Conservation (phyloP, 164 flowering plant genomes). For the Euptelea pleiosperma region DNA sequence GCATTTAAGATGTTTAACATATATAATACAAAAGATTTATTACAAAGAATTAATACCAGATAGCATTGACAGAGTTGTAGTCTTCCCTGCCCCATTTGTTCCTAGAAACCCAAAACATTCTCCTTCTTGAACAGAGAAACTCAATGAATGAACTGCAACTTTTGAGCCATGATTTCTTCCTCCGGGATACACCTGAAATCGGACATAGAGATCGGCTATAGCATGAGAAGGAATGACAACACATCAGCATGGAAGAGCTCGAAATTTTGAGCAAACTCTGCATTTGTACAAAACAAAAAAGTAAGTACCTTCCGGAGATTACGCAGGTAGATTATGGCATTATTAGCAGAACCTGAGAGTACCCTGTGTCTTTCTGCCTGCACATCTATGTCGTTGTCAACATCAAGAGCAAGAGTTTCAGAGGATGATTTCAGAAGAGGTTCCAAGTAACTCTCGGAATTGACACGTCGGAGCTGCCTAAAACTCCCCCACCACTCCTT, state of each 20-base stretch:
- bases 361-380: conserved; percentile 74
- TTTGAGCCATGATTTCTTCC: conserved; percentile 43
- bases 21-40: neutral
- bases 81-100: conserved; percentile 98
- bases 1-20: neutral
- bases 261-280: neutral
- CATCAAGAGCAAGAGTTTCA: conserved; percentile 28
- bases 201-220: conserved; percentile 1
- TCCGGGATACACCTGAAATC: conserved; percentile 78
- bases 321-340: conserved; percentile 63
- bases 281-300: neutral
- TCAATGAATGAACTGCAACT: conserved; percentile 84
- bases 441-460: conserved; percentile 36
- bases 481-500: conserved; percentile 41
- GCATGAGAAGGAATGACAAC: neutral
- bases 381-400: conserved; percentile 87
- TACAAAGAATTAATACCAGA: conserved; percentile 45
- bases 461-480: conserved; percentile 4
- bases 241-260: neutral
- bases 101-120: conserved; percentile 99
- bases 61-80: conserved; percentile 95
- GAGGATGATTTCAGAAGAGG: conserved; percentile 59
- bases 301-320: conserved; percentile 80
- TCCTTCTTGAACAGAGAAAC: conserved; percentile 91
- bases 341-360: conserved; percentile 68